phyloP scores from a whole-genome alignment of 331 rosid species.

The Quercus phellos region DNA sequence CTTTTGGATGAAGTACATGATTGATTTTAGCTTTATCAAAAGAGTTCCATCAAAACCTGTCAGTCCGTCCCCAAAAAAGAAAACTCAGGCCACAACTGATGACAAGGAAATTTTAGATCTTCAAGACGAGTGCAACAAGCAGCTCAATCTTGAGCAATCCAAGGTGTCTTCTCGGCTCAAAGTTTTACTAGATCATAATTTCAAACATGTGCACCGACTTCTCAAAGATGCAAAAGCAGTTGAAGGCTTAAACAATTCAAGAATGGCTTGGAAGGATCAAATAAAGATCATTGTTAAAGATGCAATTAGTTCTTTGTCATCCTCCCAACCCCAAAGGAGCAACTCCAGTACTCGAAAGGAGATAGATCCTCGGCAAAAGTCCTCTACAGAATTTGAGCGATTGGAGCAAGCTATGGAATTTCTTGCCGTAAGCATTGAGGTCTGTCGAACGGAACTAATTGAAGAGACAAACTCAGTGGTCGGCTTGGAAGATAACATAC shows the following conservation, averaged over 20 bases:
- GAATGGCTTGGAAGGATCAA: background rate
- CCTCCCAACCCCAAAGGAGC: background rate
- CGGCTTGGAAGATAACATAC: constrained; percentile 16
- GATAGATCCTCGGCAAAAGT: too few species aligned
- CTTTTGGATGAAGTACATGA: too few species aligned
- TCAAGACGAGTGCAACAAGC: too few species aligned
- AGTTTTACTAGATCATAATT: background rate
- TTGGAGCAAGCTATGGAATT: background rate
- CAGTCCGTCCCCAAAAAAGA: background rate
- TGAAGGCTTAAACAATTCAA: background rate
- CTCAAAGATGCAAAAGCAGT: background rate
- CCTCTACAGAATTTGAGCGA: background rate
- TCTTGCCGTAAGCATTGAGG: background rate
- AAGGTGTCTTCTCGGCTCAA: too few species aligned
- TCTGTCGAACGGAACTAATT: background rate
- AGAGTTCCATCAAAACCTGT: background rate
- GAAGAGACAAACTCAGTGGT: constrained; percentile 3
- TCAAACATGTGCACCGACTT: background rate
- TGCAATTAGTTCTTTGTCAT: background rate
- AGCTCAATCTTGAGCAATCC: too few species aligned
- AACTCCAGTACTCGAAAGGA: background rate
- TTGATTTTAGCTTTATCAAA: background rate
- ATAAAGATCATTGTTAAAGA: background rate
- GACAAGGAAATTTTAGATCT: background rate
- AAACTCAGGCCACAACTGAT: background rate